These are phyloP conservation scores for Eutypa lata DNA, from an alignment of 2,329 filamentous ascomycete species.

Conservation along the genomic window DNA sequence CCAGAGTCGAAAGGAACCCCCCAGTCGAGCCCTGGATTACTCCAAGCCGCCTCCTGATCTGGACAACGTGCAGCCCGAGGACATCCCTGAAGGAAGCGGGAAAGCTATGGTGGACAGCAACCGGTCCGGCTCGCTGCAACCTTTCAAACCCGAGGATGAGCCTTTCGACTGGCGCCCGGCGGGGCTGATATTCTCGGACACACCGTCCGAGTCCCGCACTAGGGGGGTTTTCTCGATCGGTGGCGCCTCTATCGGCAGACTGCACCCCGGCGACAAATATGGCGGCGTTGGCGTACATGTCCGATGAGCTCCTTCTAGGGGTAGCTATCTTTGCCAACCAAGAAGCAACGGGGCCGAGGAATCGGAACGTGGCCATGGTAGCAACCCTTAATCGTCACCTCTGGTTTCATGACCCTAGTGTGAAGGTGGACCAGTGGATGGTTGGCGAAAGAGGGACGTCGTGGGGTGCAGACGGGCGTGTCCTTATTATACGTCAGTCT, in stretches of 20 bases:
- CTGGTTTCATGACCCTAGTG: conserved; percentile 9
- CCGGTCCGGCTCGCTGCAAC: background rate
- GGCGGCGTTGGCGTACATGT: conserved; percentile 12
- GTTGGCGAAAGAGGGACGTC: conserved; percentile 9
- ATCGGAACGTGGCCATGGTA: conserved; percentile 8
- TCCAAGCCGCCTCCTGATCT: background rate
- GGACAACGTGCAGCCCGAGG: background rate
- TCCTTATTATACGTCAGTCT: background rate
- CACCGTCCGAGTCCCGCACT: background rate
- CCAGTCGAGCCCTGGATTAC: background rate
- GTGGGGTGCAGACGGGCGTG: conserved; percentile 7
- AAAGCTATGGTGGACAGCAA: background rate
- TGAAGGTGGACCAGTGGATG: conserved; percentile 7
- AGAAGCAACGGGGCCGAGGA: background rate
- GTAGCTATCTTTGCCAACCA: conserved; percentile 4
- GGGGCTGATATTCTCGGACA: background rate
- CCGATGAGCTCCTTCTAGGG: conserved; percentile 11
- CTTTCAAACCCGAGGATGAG: conserved; percentile 1
- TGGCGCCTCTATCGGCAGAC: background rate
- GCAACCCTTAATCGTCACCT: conserved; percentile 12
- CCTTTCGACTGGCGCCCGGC: conserved; percentile 2
- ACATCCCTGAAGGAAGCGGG: background rate
- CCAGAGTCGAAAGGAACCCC: background rate
- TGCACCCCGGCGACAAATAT: background rate
- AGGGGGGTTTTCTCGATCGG: background rate